Percentiles rank a stretch among this genome's conserved stretches.
These are phyloP conservation scores for Gonium pectorale DNA, from an alignment of 139 green algal genomes.

Conservation along the genomic window DNA sequence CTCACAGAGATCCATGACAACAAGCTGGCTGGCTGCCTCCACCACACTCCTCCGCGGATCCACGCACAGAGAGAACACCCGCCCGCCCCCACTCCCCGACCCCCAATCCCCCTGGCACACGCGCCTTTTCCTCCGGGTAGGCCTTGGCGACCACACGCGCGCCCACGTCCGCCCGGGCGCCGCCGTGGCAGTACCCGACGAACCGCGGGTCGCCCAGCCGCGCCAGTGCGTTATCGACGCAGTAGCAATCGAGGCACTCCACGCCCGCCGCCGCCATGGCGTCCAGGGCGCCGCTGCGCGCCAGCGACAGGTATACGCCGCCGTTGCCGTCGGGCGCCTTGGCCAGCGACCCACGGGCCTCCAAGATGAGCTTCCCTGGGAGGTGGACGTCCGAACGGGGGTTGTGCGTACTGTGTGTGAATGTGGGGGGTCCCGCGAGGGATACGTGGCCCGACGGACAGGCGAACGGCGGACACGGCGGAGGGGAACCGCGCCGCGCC, in stretches of 20 bases:
- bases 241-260: slow-evolving; percentile 89
- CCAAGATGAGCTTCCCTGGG: slow-evolving; percentile 85
- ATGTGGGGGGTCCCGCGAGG: too few relatives aligned
- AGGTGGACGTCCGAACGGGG: too few relatives aligned
- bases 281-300: slow-evolving; percentile 57
- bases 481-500: too few relatives aligned
- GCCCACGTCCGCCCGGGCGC: slow-evolving; percentile 55
- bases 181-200: slow-evolving; percentile 66
- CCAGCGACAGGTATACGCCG: slow-evolving; percentile 91
- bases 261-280: slow-evolving; percentile 74
- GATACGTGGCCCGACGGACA: too few relatives aligned
- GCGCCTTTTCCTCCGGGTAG: slow-evolving; percentile 85
- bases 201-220: slow-evolving; percentile 86
- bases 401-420: too few relatives aligned
- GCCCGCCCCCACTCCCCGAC: not conserved
- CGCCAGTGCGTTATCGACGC: slow-evolving; percentile 92
- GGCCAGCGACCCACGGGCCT: slow-evolving; percentile 66
- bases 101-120: slow-evolving; percentile 11
- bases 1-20: too few relatives aligned
- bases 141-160: slow-evolving; percentile 83
- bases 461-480: too few relatives aligned
- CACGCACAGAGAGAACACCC: too few relatives aligned
- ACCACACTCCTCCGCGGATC: too few relatives aligned
- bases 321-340: slow-evolving; percentile 96
- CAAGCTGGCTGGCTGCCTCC: too few relatives aligned